Evolutionary conservation across 1,284 basidiomycete species (phyloP).

Genomic region (Ustanciosporium gigantosporum): DNA sequence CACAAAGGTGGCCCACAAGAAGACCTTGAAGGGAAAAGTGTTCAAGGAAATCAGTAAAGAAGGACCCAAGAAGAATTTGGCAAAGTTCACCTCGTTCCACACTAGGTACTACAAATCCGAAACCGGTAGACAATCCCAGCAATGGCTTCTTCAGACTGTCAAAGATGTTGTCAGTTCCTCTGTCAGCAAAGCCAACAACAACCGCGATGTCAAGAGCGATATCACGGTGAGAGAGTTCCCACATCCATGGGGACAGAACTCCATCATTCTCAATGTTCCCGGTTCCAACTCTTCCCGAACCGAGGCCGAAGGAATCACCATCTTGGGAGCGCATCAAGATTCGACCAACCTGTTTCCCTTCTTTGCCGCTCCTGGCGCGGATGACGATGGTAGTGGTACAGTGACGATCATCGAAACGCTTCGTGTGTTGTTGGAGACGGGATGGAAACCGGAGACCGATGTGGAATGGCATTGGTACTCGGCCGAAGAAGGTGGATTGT

Average conservation of each 20-base stretch:
- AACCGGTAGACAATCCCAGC: slow-evolving; percentile 75
- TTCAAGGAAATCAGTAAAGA: slow-evolving; percentile 40
- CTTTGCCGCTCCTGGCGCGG: slow-evolving; percentile 62
- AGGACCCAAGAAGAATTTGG: slow-evolving; percentile 41
- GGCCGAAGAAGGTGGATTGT: slow-evolving; percentile 88
- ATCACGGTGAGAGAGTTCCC: slow-evolving; percentile 78
- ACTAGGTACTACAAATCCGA: slow-evolving; percentile 66
- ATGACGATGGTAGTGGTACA: slow-evolving; percentile 88
- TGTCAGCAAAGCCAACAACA: slow-evolving; percentile 1
- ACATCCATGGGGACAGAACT: slow-evolving; percentile 90
- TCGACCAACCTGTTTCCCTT: slow-evolving; percentile 63
- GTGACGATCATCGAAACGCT: slow-evolving; percentile 90
- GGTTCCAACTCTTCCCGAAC: slow-evolving; percentile 34
- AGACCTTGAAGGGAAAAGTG: slow-evolving; percentile 17
- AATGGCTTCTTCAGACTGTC: slow-evolving; percentile 70
- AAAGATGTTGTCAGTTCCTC: slow-evolving; percentile 16
- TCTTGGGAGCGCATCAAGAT: slow-evolving; percentile 85
- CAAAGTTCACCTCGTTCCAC: slow-evolving; percentile 65
- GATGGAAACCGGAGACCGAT: slow-evolving; percentile 73
- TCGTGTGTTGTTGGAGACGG: slow-evolving; percentile 75
- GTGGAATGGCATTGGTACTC: slow-evolving; percentile 97
- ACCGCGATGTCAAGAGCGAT: slow-evolving; percentile 38
- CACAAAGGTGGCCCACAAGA: slow-evolving; percentile 10
- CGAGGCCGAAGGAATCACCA: slow-evolving; percentile 63
- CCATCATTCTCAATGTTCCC: slow-evolving; percentile 67